Evolutionary conservation across 23 red algal genomes (phyloP).

Genomic region (Pyropia yezoensis): DNA sequence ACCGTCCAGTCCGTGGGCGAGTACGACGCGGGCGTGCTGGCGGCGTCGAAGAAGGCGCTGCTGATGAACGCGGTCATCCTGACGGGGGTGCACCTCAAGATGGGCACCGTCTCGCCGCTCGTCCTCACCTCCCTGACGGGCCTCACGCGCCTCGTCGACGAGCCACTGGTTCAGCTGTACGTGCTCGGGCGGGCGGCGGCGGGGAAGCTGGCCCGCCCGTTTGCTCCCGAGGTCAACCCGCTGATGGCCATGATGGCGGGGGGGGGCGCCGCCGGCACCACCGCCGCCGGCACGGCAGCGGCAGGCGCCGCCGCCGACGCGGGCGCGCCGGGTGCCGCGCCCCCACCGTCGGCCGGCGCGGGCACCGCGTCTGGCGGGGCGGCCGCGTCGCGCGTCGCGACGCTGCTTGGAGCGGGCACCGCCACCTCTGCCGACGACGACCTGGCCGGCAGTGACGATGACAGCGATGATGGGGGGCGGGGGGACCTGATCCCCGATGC

Average conservation of each 20-base stretch:
- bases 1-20: conserved; percentile 18
- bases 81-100: conserved; percentile 69
- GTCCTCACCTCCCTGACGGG: conserved; percentile 62
- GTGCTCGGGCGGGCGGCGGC: conserved; percentile 31
- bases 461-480: no score
- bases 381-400: no score
- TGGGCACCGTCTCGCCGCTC: conserved; percentile 61
- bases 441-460: no score
- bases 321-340: no score
- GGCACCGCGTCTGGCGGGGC: no score
- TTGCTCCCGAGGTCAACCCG: conserved; percentile 19
- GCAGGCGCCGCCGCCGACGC: no score
- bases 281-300: no score
- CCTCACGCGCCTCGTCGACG: conserved; percentile 44
- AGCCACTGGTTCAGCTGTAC: conserved; percentile 63
- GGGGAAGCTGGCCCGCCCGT: conserved; percentile 40
- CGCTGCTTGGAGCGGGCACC: no score
- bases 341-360: no score
- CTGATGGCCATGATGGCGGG: conserved; percentile 27
- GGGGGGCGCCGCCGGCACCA: background rate
- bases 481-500: no score
- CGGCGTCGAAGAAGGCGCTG: conserved; percentile 34
- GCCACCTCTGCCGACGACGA: no score
- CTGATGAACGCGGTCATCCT: conserved; percentile 57
- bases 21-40: conserved; percentile 58